Evolutionary conservation across 306 rosid species (phyloP).

Genomic region (barrel medic (Medicago truncatula)): DNA sequence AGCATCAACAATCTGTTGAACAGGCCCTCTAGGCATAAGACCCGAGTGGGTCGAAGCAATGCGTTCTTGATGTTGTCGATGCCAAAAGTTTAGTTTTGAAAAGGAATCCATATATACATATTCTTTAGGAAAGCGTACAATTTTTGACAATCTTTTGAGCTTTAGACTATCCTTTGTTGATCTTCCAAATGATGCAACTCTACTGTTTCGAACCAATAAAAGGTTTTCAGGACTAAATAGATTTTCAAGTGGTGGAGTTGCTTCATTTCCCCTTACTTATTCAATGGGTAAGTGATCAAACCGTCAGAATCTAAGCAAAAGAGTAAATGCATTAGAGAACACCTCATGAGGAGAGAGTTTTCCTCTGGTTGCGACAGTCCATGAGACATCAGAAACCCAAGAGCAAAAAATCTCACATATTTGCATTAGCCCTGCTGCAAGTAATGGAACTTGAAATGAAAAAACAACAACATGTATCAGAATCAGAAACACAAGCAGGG

Average conservation of each 20-base stretch:
- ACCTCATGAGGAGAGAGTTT: slow-evolving; percentile 77
- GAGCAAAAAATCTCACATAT: slow-evolving; percentile 91
- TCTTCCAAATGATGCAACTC: slow-evolving; percentile 60
- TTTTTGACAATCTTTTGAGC: slow-evolving; percentile 63
- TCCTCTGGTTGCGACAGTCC: slow-evolving; percentile 65
- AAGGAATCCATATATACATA: slow-evolving; percentile 74
- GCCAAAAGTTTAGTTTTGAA: slow-evolving; percentile 83
- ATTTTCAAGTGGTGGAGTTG: slow-evolving; percentile 68
- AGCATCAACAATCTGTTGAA: slow-evolving; percentile 78
- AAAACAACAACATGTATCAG: slow-evolving; percentile 42
- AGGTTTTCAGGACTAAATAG: slow-evolving; percentile 81
- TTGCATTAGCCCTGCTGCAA: slow-evolving; percentile 77
- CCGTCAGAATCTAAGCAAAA: slow-evolving; percentile 84
- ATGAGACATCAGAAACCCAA: slow-evolving; percentile 57
- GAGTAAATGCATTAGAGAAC: slow-evolving; percentile 88
- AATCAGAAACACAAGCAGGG: slow-evolving; percentile 28
- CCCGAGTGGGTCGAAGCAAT: slow-evolving; percentile 77
- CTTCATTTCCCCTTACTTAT: slow-evolving; percentile 66
- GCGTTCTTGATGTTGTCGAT: slow-evolving; percentile 84
- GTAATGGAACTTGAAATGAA: slow-evolving; percentile 76
- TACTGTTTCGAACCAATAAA: slow-evolving; percentile 73
- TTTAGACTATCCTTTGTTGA: slow-evolving; percentile 60
- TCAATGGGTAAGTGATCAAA: slow-evolving; percentile 78
- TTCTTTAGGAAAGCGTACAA: slow-evolving; percentile 51
- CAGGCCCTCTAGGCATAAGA: slow-evolving; percentile 72